Conservation (phyloP, 2,329 filamentous ascomycete species). For the Penicillium sp. region DNA sequence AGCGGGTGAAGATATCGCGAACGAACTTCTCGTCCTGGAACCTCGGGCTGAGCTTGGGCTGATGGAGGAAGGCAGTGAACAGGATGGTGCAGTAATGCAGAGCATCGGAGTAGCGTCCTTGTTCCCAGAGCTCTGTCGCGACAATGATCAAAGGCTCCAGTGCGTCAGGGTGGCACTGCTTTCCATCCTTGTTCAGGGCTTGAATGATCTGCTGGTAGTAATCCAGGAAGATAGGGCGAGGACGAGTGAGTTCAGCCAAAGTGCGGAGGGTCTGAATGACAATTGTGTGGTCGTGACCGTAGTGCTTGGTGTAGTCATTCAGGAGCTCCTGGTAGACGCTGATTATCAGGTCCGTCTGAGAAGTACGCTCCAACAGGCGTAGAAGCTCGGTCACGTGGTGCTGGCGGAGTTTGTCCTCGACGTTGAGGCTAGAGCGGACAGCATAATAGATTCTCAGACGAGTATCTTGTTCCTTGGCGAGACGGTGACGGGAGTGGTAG, state of each 20-base stretch:
- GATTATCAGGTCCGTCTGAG: slow-evolving; percentile 43
- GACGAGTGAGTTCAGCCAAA: slow-evolving; percentile 42
- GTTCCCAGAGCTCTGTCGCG: slow-evolving; percentile 44
- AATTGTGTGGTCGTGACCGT: slow-evolving; percentile 39
- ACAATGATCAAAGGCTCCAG: slow-evolving; percentile 46
- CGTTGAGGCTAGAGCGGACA: slow-evolving; percentile 32
- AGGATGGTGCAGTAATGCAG: slow-evolving; percentile 40
- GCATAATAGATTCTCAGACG: slow-evolving; percentile 43
- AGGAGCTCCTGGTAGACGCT: slow-evolving; percentile 45
- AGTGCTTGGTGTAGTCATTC: slow-evolving; percentile 42
- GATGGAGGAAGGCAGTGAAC: slow-evolving; percentile 42
- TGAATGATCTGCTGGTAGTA: slow-evolving; percentile 46
- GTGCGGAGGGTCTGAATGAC: slow-evolving; percentile 45
- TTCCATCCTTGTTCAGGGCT: slow-evolving; percentile 44
- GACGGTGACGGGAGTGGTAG: slow-evolving; percentile 47
- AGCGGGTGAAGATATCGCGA: slow-evolving; percentile 39
- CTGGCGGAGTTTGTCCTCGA: slow-evolving; percentile 38
- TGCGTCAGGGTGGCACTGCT: slow-evolving; percentile 41
- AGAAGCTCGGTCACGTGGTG: slow-evolving; percentile 36
- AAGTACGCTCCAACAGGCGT: slow-evolving; percentile 34
- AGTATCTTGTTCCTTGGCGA: slow-evolving; percentile 43
- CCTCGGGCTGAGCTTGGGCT: slow-evolving; percentile 39
- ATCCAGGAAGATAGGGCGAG: slow-evolving; percentile 42
- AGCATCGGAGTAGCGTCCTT: slow-evolving; percentile 45
- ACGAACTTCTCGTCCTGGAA: slow-evolving; percentile 42